Evolutionary conservation across 208 protist genomes (phyloP).

Genomic region (Polymyxa betae): DNA sequence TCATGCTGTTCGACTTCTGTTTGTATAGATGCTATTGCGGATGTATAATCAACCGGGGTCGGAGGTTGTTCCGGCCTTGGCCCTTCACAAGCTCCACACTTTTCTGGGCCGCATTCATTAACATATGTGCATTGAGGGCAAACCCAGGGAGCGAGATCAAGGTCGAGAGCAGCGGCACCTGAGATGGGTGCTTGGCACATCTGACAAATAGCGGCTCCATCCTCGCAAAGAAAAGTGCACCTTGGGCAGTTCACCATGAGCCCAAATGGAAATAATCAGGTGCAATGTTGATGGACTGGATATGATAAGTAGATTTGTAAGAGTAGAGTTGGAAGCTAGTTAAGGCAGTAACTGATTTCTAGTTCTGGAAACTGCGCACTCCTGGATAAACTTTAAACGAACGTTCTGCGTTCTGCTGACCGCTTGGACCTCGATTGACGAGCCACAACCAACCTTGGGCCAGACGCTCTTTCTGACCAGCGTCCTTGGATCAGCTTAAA

Average conservation of each 20-base stretch:
- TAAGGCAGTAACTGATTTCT: too few relatives aligned
- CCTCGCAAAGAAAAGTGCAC: slow-evolving; percentile 34
- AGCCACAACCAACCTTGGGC: too few relatives aligned
- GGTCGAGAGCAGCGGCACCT: neutral
- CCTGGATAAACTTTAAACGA: too few relatives aligned
- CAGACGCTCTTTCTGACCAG: too few relatives aligned
- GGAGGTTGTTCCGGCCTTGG: neutral
- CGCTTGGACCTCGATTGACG: too few relatives aligned
- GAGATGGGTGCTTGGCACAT: neutral
- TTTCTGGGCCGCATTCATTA: slow-evolving; percentile 16
- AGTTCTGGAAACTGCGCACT: too few relatives aligned
- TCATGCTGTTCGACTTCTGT: neutral
- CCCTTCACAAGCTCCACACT: slow-evolving; percentile 24
- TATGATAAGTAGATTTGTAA: too few relatives aligned
- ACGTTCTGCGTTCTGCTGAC: too few relatives aligned
- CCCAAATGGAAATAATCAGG: too few relatives aligned
- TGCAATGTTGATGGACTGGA: too few relatives aligned
- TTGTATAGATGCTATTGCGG: neutral
- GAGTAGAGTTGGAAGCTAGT: too few relatives aligned
- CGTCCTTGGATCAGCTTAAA: too few relatives aligned
- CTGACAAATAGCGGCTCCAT: neutral
- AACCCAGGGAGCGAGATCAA: neutral
- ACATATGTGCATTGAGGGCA: slow-evolving; percentile 32
- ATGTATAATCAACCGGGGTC: neutral
- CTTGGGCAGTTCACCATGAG: slow-evolving; percentile 6